Percentiles rank a stretch among this genome's conserved stretches.
These are phyloP conservation scores for Penicillium fimorum DNA, from an alignment of 495 filamentous ascomycete species.

Conservation along the genomic window DNA sequence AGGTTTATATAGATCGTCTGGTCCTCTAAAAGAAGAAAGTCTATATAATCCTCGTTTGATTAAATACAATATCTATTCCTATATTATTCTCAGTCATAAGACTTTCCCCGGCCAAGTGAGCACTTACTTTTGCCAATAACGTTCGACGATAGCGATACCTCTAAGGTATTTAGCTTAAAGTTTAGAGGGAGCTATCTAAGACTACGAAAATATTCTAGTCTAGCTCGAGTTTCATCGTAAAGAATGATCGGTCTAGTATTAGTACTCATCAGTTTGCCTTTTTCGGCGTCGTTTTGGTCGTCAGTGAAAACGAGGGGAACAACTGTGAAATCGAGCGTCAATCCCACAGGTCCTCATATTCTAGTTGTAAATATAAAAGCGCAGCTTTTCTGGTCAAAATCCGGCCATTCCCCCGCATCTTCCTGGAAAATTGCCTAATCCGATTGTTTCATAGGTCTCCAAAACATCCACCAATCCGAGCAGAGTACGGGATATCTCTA, in stretches of 20 bases:
- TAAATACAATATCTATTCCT: conserved; percentile 32
- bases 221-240: conserved; percentile 30
- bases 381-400: neutral
- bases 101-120: neutral
- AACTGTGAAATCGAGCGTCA: no score
- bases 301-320: no score
- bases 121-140: conserved; percentile 30
- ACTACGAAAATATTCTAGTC: conserved; percentile 30
- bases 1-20: no score
- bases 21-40: no score
- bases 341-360: no score
- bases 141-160: conserved; percentile 27
- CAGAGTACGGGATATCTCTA: conserved; percentile 22
- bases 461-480: conserved; percentile 37
- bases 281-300: no score
- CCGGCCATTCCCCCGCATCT: conserved; percentile 17
- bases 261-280: no score
- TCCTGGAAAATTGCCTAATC: conserved; percentile 26
- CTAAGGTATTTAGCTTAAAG: conserved; percentile 28
- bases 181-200: conserved; percentile 33
- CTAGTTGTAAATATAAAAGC: no score
- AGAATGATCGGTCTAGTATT: neutral
- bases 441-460: conserved; percentile 3
- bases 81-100: conserved; percentile 12
- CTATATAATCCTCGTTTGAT: no score